Conservation (phyloP, 331 rosid genomes). For the Stylosanthes scabra region DNA sequence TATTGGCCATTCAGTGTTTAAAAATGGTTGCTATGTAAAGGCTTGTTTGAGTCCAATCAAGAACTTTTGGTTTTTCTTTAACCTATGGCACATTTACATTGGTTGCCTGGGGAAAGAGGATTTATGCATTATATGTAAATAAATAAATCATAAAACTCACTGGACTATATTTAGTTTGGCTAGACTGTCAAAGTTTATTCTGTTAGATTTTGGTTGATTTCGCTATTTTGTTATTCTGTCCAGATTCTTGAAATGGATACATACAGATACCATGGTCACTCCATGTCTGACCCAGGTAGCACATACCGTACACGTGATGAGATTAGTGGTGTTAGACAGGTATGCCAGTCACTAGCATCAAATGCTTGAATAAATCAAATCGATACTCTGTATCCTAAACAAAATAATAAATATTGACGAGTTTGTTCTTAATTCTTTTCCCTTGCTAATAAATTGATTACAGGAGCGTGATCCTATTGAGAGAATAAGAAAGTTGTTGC, state of each 20-base stretch:
- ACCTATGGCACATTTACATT: neutral
- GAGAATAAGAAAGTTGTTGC: slow-evolving; percentile 81
- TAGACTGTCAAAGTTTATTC: slow-evolving; percentile 2
- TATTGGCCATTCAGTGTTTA: too few relatives aligned
- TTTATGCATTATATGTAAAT: neutral
- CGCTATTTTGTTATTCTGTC: slow-evolving; percentile 39
- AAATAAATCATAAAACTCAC: neutral
- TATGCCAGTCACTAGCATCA: slow-evolving; percentile 30
- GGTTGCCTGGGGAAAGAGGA: slow-evolving; percentile 5
- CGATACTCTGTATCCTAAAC: neutral
- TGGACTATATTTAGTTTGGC: neutral
- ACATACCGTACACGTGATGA: slow-evolving; percentile 99
- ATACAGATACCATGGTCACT: slow-evolving; percentile 97
- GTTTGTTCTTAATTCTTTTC: slow-evolving; percentile 24
- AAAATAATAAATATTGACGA: neutral
- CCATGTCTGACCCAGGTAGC: slow-evolving; percentile 99
- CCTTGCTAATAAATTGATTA: slow-evolving; percentile 38
- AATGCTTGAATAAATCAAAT: neutral
- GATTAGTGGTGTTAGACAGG: slow-evolving; percentile 97
- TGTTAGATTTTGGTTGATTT: slow-evolving; percentile 18
- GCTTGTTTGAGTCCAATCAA: neutral
- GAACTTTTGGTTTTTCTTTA: slow-evolving; percentile 9
- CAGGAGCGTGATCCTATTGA: slow-evolving; percentile 99
- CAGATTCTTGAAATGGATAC: slow-evolving; percentile 99
- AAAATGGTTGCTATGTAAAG: too few relatives aligned